These are phyloP conservation scores for Gynochthodes officinalis DNA, from an alignment of 257 asterid species.

Conservation along the genomic window DNA sequence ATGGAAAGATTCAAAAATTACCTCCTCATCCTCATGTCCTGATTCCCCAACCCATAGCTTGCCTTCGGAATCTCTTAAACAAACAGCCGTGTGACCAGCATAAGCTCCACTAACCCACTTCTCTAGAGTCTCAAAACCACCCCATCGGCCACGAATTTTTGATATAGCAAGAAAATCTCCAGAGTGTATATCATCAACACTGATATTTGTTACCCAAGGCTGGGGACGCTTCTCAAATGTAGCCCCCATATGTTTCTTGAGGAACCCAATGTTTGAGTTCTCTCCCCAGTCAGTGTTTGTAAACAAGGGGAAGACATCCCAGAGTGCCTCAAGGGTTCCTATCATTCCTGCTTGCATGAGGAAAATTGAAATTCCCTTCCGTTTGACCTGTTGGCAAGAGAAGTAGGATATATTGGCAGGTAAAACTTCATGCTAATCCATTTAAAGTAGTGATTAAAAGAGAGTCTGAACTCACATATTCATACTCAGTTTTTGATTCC, in stretches of 20 bases:
- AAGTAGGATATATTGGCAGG: not conserved
- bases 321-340: constrained; percentile 68
- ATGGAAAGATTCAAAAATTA: constrained; percentile 22
- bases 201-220: constrained; percentile 74
- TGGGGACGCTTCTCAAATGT: constrained; percentile 71
- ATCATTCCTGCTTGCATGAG: constrained; percentile 86
- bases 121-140: constrained; percentile 87
- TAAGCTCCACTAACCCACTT: constrained; percentile 88
- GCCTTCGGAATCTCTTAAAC: constrained; percentile 73
- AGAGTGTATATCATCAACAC: constrained; percentile 64
- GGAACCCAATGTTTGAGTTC: constrained; percentile 68
- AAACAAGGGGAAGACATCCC: constrained; percentile 86
- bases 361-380: constrained; percentile 69
- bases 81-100: constrained; percentile 88
- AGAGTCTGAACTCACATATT: constrained; percentile 57
- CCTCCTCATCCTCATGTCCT: constrained; percentile 79
- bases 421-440: constrained; percentile 3
- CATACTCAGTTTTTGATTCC: constrained; percentile 72
- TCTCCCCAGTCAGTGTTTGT: constrained; percentile 79
- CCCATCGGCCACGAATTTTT: constrained; percentile 86
- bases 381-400: constrained; percentile 50
- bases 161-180: constrained; percentile 84
- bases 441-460: not conserved
- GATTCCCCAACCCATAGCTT: constrained; percentile 93
- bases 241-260: constrained; percentile 82